Conservation (phyloP, 805 yeast species). For the Lachancea fermentati region DNA sequence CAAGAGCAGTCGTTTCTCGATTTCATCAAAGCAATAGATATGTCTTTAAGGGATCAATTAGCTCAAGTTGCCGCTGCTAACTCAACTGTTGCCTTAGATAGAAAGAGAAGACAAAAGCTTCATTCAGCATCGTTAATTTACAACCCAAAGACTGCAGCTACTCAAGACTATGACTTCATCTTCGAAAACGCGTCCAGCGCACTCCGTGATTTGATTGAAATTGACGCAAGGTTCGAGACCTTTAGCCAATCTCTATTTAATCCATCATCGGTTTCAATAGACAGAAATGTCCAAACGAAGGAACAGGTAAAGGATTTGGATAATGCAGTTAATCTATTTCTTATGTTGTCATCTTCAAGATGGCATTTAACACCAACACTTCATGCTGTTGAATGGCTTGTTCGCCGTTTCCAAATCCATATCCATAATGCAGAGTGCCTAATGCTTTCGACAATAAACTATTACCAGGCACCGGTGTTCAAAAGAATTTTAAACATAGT, state of each 20-base stretch:
- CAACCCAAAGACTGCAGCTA: constrained; percentile 83
- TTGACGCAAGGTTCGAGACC: constrained; percentile 70
- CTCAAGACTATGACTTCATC: constrained; percentile 86
- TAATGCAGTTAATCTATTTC: constrained; percentile 66
- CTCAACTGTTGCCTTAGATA: constrained; percentile 72
- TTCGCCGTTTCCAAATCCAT: constrained; percentile 84
- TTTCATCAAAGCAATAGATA: constrained; percentile 13
- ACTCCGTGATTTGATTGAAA: constrained; percentile 57
- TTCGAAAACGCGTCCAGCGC: constrained; percentile 70
- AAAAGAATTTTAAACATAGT: constrained; percentile 68
- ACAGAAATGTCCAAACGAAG: constrained; percentile 73
- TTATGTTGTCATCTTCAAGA: constrained; percentile 69
- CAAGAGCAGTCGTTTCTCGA: no score
- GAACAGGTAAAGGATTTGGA: constrained; percentile 75
- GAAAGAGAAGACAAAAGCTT: constrained; percentile 78
- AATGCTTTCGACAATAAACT: constrained; percentile 72
- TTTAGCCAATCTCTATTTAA: constrained; percentile 74
- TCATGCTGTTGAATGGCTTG: constrained; percentile 89
- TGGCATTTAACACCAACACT: constrained; percentile 70
- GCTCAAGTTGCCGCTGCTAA: constrained; percentile 58
- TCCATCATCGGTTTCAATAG: constrained; percentile 72
- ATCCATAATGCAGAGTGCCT: constrained; percentile 71
- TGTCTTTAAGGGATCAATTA: constrained; percentile 76
- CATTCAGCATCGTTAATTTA: constrained; percentile 87
- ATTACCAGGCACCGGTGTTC: constrained; percentile 68